A percentile compares a stretch with the other conserved stretches of the same genome.
phyloP scores from a whole-genome alignment of 768 basidiomycete genomes.

The Hortiboletus flavorubellus region DNA sequence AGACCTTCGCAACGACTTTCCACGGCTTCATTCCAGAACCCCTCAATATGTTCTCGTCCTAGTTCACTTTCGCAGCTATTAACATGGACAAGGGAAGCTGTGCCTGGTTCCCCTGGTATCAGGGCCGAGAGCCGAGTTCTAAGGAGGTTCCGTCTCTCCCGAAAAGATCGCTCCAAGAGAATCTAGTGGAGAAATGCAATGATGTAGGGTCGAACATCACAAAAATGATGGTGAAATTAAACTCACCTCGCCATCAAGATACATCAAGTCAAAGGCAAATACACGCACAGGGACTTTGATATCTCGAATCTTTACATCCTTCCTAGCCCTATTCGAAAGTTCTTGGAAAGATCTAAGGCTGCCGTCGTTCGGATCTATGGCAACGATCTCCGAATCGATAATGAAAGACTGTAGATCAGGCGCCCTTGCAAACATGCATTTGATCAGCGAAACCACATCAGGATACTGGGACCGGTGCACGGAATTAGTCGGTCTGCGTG shows the following conservation, averaged over 20 bases:
- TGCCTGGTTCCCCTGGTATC: constrained; percentile 38
- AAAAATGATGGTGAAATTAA: background rate
- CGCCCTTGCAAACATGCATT: constrained; percentile 44
- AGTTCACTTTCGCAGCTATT: constrained; percentile 63
- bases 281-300: constrained; percentile 80
- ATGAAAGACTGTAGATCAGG: constrained; percentile 59
- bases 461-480: constrained; percentile 58
- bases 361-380: constrained; percentile 63
- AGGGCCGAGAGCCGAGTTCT: constrained; percentile 58
- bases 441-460: constrained; percentile 63
- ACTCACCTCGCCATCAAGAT: constrained; percentile 74
- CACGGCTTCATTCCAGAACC: constrained; percentile 74
- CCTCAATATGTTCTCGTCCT: constrained; percentile 60
- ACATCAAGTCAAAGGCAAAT: constrained; percentile 88
- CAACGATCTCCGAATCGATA: constrained; percentile 85
- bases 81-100: constrained; percentile 71
- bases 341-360: constrained; percentile 80
- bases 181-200: constrained; percentile 40
- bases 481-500: constrained; percentile 6
- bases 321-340: constrained; percentile 78
- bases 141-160: constrained; percentile 64
- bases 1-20: constrained; percentile 85
- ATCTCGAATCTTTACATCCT: constrained; percentile 72
- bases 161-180: constrained; percentile 65
- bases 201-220: background rate